These are phyloP conservation scores for Boletus rubropictus DNA, from an alignment of 768 basidiomycete genomes.

Conservation along the genomic window DNA sequence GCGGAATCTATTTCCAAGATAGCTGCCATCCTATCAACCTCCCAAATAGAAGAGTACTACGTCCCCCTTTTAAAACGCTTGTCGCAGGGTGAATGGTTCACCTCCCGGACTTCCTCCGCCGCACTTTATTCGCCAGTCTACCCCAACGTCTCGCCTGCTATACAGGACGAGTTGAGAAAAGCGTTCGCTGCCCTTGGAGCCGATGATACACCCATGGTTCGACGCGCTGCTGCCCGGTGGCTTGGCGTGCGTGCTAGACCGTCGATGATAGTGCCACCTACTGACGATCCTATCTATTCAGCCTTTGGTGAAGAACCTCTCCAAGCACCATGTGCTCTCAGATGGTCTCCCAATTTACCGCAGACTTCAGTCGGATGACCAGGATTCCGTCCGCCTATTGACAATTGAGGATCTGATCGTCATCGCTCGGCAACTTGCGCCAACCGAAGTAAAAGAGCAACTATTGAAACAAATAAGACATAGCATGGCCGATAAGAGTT, in stretches of 20 bases:
- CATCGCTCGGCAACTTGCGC: slow-evolving; percentile 77
- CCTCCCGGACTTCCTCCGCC: slow-evolving; percentile 91
- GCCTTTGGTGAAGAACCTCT: slow-evolving; percentile 75
- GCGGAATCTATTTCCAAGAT: slow-evolving; percentile 94
- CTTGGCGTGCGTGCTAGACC: slow-evolving; percentile 69
- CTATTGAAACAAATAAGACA: slow-evolving; percentile 82
- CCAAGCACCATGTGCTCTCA: slow-evolving; percentile 72
- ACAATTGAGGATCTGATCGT: slow-evolving; percentile 95
- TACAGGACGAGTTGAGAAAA: slow-evolving; percentile 86
- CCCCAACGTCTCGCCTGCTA: slow-evolving; percentile 59
- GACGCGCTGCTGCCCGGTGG: slow-evolving; percentile 93
- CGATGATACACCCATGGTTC: slow-evolving; percentile 98
- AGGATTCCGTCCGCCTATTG: slow-evolving; percentile 93
- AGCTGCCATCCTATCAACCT: slow-evolving; percentile 65
- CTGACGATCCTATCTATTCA: slow-evolving; percentile 29
- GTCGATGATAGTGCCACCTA: not conserved
- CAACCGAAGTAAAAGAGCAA: slow-evolving; percentile 88
- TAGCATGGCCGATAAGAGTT: slow-evolving; percentile 91
- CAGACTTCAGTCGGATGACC: slow-evolving; percentile 91
- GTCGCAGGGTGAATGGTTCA: slow-evolving; percentile 96
- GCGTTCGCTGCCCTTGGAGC: slow-evolving; percentile 74
- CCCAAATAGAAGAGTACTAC: slow-evolving; percentile 84
- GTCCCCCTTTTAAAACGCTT: slow-evolving; percentile 88
- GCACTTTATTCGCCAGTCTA: slow-evolving; percentile 92
- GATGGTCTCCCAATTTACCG: slow-evolving; percentile 92